Evolutionary conservation across 225 moss, liverwort and hornwort genomes (phyloP), one percentile per base, ranked within the genome.

Genomic region (Thuidium tamariscinum): DNA sequence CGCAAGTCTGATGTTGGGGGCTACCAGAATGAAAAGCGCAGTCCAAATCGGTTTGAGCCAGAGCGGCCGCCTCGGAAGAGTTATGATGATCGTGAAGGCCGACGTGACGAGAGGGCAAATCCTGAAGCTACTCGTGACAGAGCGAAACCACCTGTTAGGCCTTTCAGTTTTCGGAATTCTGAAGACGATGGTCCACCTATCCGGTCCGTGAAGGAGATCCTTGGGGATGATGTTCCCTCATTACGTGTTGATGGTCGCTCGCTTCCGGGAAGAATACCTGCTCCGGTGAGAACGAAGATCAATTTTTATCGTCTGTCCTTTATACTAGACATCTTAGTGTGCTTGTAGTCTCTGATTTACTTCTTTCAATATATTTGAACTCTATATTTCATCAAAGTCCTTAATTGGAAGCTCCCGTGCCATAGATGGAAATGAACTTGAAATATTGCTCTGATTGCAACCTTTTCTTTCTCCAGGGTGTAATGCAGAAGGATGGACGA

Each of bases 161-260:
- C 91, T 42, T 90, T 88, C 59, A 86, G 82, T 89, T 87, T 84
- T 83, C 93, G 92, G 88, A 95, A 91, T 76, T 91, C 88, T 77
- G 95, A 92, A 51, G 94, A 91, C 52, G 92, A 95, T 74, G 87
- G 91, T 82, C 95, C 95, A 49, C 95, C 95, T 52, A 84, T 96
- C 41, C 95, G 92, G 32, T 95, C 97, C 81, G 97, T 98, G 67
- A 89, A 94, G 74, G 97, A 98, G 48, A 98, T 98, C 59, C 92
- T 98, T 71, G 97, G 97, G 27, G 94, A 90, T 66, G 88, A 95
- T 87, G 94, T 94, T 26, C 97, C 97, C 41, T 76, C 95, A 22
- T 91, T 98, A 37, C 91, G 95, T 76, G 95, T 93, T 84, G 84
- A 89, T 67, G 78, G 77, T 68, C 91, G 86, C 74, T 82, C 89